A percentile compares a stretch with the other conserved stretches of the same genome.
These are phyloP conservation scores for Symbiodinium natans DNA, from an alignment of 73 alveolate species.

Conservation along the genomic window DNA sequence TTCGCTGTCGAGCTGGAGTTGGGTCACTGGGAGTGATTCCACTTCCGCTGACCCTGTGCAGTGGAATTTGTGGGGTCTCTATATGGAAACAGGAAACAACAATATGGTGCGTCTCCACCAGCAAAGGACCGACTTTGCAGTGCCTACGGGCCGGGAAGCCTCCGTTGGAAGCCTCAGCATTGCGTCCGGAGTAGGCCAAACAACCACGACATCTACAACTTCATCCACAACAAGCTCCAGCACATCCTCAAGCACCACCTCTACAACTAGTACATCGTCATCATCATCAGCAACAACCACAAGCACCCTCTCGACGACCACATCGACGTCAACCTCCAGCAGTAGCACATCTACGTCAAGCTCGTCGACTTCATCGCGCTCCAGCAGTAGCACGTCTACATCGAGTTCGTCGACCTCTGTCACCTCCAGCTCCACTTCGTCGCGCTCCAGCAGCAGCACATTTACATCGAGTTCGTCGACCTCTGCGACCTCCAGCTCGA, in stretches of 20 bases:
- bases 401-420: neutral
- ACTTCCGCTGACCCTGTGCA: neutral
- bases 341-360: neutral
- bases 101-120: neutral
- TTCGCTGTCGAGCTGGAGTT: neutral
- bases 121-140: neutral
- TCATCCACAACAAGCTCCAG: neutral
- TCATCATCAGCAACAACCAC: neutral
- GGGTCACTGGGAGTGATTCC: neutral
- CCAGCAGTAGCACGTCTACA: neutral
- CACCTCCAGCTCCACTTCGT: neutral
- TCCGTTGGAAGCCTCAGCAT: neutral
- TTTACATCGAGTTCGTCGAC: neutral
- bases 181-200: neutral
- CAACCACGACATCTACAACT: neutral
- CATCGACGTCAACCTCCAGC: neutral
- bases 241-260: neutral
- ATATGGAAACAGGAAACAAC: neutral
- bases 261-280: neutral
- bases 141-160: neutral
- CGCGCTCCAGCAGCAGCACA: neutral
- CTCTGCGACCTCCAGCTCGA: neutral
- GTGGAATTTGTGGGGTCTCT: neutral
- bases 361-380: neutral
- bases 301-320: neutral